Evolutionary conservation across 352 stramenopile species (phyloP).

Genomic region (Phytophthora tubulina): DNA sequence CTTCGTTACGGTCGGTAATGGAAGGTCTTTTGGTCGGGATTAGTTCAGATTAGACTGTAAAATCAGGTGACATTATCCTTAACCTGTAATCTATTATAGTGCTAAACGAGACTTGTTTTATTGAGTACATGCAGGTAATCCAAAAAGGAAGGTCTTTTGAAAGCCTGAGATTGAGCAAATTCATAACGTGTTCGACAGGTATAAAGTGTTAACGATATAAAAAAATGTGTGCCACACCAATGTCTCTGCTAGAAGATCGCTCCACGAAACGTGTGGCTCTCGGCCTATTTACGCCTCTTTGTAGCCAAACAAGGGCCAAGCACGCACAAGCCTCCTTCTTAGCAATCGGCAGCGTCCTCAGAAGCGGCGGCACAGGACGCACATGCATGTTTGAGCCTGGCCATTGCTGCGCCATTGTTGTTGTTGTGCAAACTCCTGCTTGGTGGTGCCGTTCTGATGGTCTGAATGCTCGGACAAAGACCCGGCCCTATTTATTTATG

Average conservation of each 20-base stretch:
- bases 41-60: no score
- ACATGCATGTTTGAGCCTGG: neutral
- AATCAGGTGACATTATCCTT: no score
- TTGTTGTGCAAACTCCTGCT: neutral
- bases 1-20: neutral
- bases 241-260: conserved; percentile 39
- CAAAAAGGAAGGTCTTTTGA: neutral
- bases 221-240: neutral
- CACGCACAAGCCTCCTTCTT: neutral
- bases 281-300: conserved; percentile 32
- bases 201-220: neutral
- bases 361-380: neutral
- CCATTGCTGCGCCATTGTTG: neutral
- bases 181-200: neutral
- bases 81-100: no score
- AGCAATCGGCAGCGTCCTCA: conserved; percentile 25
- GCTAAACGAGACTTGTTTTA: no score
- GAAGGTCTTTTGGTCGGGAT: no score
- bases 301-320: conserved; percentile 24
- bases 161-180: neutral
- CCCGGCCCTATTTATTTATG: conserved; percentile 35
- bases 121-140: neutral
- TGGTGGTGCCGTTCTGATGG: conserved; percentile 35
- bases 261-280: conserved; percentile 33
- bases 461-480: conserved; percentile 27